Evolutionary conservation across 768 basidiomycete species (phyloP).

Genomic region (Pleurotus cornucopiae): DNA sequence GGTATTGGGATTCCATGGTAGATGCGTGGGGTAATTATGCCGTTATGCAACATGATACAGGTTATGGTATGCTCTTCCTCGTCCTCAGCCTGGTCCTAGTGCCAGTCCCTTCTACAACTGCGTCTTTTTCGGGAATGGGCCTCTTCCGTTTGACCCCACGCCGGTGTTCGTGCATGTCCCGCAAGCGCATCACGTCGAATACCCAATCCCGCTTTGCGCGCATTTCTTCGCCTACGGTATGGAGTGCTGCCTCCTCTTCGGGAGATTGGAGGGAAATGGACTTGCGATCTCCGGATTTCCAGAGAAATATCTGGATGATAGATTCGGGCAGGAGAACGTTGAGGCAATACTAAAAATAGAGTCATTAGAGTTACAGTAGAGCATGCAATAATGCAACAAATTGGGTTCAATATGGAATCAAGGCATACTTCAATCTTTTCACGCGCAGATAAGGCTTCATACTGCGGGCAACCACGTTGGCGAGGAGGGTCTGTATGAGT

Average conservation of each 20-base stretch:
- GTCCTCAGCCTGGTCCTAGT: background rate
- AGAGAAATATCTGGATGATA: slow-evolving; percentile 68
- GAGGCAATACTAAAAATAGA: slow-evolving; percentile 53
- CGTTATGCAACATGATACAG: background rate
- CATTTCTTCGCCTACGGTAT: slow-evolving; percentile 42
- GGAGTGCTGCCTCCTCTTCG: slow-evolving; percentile 54
- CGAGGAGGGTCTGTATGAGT: slow-evolving; percentile 11
- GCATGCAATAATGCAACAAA: background rate
- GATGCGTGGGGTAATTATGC: background rate
- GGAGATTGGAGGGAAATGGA: slow-evolving; percentile 42
- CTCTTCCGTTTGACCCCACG: background rate
- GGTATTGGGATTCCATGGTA: background rate
- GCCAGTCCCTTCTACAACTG: background rate
- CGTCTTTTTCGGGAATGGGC: background rate
- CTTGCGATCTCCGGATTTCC: slow-evolving; percentile 59
- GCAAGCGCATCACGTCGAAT: slow-evolving; percentile 49
- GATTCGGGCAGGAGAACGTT: slow-evolving; percentile 72
- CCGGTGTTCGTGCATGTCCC: slow-evolving; percentile 22
- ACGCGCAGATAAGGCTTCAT: slow-evolving; percentile 36
- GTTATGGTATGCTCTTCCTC: background rate
- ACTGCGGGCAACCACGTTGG: slow-evolving; percentile 35
- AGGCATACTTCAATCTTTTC: slow-evolving; percentile 50
- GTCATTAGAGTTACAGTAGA: background rate
- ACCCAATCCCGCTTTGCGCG: slow-evolving; percentile 66
- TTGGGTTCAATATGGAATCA: background rate